These are phyloP conservation scores for Marasmius sp. DNA, from an alignment of 1,284 basidiomycete genomes.

Conservation along the genomic window DNA sequence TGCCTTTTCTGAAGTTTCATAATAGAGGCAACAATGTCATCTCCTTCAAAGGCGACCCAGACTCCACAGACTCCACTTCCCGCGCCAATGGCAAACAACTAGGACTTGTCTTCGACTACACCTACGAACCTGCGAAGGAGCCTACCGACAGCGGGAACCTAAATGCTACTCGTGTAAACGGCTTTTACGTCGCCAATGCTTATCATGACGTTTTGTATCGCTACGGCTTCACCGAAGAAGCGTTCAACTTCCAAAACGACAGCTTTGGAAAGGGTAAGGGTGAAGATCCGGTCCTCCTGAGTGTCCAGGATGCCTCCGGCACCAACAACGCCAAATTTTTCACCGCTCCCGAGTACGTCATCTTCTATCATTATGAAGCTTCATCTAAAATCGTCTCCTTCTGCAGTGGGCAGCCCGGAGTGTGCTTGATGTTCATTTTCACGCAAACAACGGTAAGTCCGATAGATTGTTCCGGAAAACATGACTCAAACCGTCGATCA, in stretches of 20 bases:
- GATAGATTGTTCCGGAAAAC: too few relatives aligned
- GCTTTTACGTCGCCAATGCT: slow-evolving; percentile 56
- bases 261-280: neutral
- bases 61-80: slow-evolving; percentile 21
- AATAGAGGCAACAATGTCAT: slow-evolving; percentile 32
- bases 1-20: neutral
- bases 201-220: slow-evolving; percentile 33
- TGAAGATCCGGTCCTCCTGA: slow-evolving; percentile 43
- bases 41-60: slow-evolving; percentile 33
- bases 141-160: slow-evolving; percentile 32
- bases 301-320: slow-evolving; percentile 35
- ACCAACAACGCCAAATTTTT: slow-evolving; percentile 16
- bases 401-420: slow-evolving; percentile 30
- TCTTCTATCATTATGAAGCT: neutral
- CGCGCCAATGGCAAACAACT: neutral
- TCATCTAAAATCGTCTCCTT: neutral
- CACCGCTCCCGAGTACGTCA: slow-evolving; percentile 38
- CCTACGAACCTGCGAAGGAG: slow-evolving; percentile 25
- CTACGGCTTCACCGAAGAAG: slow-evolving; percentile 26
- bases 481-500: too few relatives aligned
- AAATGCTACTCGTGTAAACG: slow-evolving; percentile 47
- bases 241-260: neutral
- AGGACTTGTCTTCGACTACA: slow-evolving; percentile 33
- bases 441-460: slow-evolving; percentile 28
- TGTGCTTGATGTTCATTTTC: slow-evolving; percentile 36